Base-by-base conservation (phyloP, 2,329 filamentous ascomycete species). In the Simplicillium aogashimaense region DNA sequence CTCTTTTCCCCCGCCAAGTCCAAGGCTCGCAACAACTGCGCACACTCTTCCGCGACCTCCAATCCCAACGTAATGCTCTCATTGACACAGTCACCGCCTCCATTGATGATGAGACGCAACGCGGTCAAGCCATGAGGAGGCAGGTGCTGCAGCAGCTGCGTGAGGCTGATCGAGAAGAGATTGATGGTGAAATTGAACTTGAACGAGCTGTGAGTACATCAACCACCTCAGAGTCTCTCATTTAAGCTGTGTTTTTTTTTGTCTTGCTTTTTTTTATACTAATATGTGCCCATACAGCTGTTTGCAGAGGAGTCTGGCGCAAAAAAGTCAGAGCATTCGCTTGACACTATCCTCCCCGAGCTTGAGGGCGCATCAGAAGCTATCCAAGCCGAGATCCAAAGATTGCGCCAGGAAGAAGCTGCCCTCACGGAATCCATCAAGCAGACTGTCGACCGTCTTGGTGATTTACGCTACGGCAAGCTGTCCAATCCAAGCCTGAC, bases 391-490 rank as follows among this genome's bases (percentile, higher is more conserved):
- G 82, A 92, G 53, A 76, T 90, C 41, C 65, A 69, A 43, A 67
- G 65, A 31, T 66, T 89, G 4, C 75, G 86, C 49, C 65, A 72
- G 29, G 81, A 90, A 48, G 77, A 83, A 39, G 67, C 69, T 1
- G 56, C 58, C 2, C 63, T 87, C 3, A 59, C 83, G 6, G 66
- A 72, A 4, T 73, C 76, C 10, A 72, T 92, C 38, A 71, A 72
- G 47, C 70, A 77, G 41, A 81, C 73, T 0, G 73, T 92, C 13
- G 82, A 82, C 28, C 77, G 75, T 36, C 65, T 95, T 56, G 94
- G 86, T 58, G 86, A 94, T 59, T 68, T 94, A 41, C 78, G 85
- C 35, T 90, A 92, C 53, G 87, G 88, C 30, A 80, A 79, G 41
- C 73, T 92, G 43, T 70, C 75, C 29, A 83, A 84, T 46, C 59